Evolutionary conservation across 1,139 yeast genomes (phyloP).

Genomic region (Hanseniaspora gamundiae): DNA sequence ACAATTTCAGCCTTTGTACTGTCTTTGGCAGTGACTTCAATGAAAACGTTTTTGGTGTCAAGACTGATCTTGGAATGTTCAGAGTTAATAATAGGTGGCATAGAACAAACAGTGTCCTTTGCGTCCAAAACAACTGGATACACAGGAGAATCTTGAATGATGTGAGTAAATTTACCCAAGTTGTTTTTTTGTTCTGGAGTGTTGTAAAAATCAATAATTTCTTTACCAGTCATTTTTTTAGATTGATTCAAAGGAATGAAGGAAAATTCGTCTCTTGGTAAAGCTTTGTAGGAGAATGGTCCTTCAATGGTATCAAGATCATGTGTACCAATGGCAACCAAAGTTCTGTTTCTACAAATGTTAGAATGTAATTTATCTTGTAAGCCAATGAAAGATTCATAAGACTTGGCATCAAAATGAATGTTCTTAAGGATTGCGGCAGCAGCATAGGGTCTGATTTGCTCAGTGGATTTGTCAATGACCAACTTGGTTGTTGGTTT

Average conservation of each 20-base stretch:
- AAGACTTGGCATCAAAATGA: slow-evolving; percentile 67
- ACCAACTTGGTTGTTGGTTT: slow-evolving; percentile 55
- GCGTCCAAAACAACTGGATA: slow-evolving; percentile 84
- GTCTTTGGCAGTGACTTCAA: slow-evolving; percentile 94
- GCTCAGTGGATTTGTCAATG: slow-evolving; percentile 59
- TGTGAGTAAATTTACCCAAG: slow-evolving; percentile 76
- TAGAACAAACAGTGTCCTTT: slow-evolving; percentile 66
- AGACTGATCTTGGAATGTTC: slow-evolving; percentile 80
- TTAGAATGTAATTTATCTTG: slow-evolving; percentile 95
- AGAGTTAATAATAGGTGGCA: slow-evolving; percentile 96
- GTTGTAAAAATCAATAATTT: slow-evolving; percentile 73
- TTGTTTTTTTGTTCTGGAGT: slow-evolving; percentile 66
- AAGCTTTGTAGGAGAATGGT: slow-evolving; percentile 83
- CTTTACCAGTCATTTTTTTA: slow-evolving; percentile 60
- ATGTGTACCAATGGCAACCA: slow-evolving; percentile 98
- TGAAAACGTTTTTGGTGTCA: slow-evolving; percentile 76
- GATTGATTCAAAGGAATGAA: slow-evolving; percentile 82
- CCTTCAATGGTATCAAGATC: slow-evolving; percentile 74
- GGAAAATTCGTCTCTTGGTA: slow-evolving; percentile 64
- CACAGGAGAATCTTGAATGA: slow-evolving; percentile 79
- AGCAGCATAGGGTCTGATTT: slow-evolving; percentile 85
- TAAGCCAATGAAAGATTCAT: slow-evolving; percentile 87
- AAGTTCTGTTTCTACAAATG: slow-evolving; percentile 90
- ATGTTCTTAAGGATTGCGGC: slow-evolving; percentile 84
- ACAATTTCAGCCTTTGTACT: slow-evolving; percentile 86